These are phyloP conservation scores for Canavalia gladiata DNA, from an alignment of 306 rosid species.

Conservation along the genomic window DNA sequence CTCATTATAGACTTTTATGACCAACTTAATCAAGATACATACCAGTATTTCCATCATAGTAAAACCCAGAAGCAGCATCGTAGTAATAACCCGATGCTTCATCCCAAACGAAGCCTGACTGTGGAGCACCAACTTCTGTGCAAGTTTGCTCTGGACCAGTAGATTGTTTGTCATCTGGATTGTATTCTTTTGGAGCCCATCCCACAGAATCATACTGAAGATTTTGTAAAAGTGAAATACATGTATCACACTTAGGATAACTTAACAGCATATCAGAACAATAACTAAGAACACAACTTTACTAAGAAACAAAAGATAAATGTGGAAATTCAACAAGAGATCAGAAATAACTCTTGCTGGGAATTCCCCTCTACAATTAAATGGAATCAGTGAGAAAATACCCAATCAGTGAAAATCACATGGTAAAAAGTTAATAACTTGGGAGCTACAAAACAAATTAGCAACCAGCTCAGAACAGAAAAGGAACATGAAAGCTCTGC, in stretches of 20 bases:
- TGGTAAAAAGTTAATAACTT: not conserved
- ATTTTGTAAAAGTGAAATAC: constrained; percentile 10
- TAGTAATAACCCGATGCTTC: constrained; percentile 97
- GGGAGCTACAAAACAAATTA: constrained; percentile 17
- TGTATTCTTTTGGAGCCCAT: constrained; percentile 99
- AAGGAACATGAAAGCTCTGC: not conserved
- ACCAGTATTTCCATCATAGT: constrained; percentile 98
- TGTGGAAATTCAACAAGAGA: constrained; percentile 28
- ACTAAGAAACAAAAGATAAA: not conserved
- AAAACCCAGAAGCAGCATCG: constrained; percentile 98
- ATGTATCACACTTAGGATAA: constrained; percentile 3
- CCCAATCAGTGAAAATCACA: constrained; percentile 9
- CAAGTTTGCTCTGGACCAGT: constrained; percentile 66
- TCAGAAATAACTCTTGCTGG: constrained; percentile 22
- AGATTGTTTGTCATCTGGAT: constrained; percentile 84
- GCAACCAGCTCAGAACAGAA: constrained; percentile 21
- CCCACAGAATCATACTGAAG: constrained; percentile 93
- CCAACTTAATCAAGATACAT: constrained; percentile 41
- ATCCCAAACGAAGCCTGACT: constrained; percentile 97
- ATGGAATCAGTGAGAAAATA: constrained; percentile 6
- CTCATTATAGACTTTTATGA: not conserved
- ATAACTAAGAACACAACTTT: not conserved
- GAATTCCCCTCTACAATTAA: not conserved
- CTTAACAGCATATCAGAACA: constrained; percentile 30
- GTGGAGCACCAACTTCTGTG: constrained; percentile 75